These are phyloP conservation scores for Pythium monospermum DNA, from an alignment of 352 stramenopile species.

Conservation along the genomic window DNA sequence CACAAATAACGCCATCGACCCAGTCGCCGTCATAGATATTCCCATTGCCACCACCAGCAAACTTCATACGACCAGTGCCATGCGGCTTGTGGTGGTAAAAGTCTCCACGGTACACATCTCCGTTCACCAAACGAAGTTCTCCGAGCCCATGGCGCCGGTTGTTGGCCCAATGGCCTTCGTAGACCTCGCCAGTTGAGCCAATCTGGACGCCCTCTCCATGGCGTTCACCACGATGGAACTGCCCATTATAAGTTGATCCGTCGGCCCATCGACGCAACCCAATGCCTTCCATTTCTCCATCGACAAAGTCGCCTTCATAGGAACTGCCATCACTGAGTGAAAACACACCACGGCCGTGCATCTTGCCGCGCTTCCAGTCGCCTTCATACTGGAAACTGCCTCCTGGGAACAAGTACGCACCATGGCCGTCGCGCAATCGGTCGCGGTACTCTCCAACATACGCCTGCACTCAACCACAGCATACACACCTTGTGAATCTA, in stretches of 20 bases:
- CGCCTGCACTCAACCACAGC: too few species aligned
- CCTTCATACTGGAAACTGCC: slow-evolving; percentile 60
- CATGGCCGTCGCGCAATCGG: slow-evolving; percentile 37
- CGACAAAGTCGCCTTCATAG: slow-evolving; percentile 52
- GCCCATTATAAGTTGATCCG: slow-evolving; percentile 52
- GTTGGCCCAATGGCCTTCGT: slow-evolving; percentile 47
- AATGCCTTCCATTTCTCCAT: slow-evolving; percentile 58
- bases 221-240: slow-evolving; percentile 46
- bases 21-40: slow-evolving; percentile 40
- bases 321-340: slow-evolving; percentile 23
- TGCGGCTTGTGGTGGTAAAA: slow-evolving; percentile 41
- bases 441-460: slow-evolving; percentile 41
- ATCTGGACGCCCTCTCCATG: slow-evolving; percentile 50
- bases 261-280: slow-evolving; percentile 49
- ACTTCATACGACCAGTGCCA: slow-evolving; percentile 30
- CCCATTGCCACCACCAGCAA: slow-evolving; percentile 16
- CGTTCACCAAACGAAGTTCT: slow-evolving; percentile 26
- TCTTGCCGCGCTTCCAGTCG: slow-evolving; percentile 52
- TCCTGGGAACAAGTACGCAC: slow-evolving; percentile 41
- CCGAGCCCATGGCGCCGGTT: slow-evolving; percentile 43
- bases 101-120: slow-evolving; percentile 35
- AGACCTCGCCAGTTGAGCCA: slow-evolving; percentile 33
- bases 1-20: slow-evolving; percentile 21
- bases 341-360: slow-evolving; percentile 48
- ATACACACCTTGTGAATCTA: too few species aligned